Conservation (phyloP, 129 eudicot species). For the Kitagawia praeruptora region DNA sequence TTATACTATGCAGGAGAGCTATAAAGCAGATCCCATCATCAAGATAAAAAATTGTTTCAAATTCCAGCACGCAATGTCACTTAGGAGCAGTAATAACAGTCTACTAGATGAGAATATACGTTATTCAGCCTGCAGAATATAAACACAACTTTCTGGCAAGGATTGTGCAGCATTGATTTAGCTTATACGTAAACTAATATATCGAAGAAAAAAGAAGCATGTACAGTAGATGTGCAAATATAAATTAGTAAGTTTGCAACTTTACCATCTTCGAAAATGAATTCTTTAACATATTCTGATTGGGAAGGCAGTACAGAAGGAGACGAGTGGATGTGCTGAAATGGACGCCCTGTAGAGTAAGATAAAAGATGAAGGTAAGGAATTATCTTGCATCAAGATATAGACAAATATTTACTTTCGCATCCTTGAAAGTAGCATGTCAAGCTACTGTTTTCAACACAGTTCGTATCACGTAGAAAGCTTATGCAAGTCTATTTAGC, state of each 20-base stretch:
- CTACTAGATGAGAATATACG: not conserved
- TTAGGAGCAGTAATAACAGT: not conserved
- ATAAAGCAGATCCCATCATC: not conserved
- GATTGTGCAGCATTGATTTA: not conserved
- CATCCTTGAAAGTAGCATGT: not conserved
- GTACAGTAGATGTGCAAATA: not conserved
- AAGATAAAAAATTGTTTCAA: not conserved
- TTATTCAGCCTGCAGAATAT: not conserved
- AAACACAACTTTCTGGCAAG: not conserved
- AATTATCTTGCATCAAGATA: conserved; percentile 1
- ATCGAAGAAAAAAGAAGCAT: not conserved
- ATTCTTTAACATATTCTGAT: conserved; percentile 28
- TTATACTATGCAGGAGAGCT: not conserved
- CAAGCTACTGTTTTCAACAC: not conserved
- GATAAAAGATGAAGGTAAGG: conserved; percentile 6
- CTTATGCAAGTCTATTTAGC: not conserved
- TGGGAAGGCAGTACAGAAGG: conserved; percentile 44
- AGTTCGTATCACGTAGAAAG: not conserved
- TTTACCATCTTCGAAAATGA: conserved; percentile 35
- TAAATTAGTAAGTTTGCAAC: conserved; percentile 13
- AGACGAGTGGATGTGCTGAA: conserved; percentile 42
- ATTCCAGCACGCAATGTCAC: not conserved
- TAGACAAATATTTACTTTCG: not conserved
- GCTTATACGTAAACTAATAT: not conserved
- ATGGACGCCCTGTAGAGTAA: conserved; percentile 37